phyloP scores from a whole-genome alignment of 202 grass and related monocot species.

The Musa balbisiana region DNA sequence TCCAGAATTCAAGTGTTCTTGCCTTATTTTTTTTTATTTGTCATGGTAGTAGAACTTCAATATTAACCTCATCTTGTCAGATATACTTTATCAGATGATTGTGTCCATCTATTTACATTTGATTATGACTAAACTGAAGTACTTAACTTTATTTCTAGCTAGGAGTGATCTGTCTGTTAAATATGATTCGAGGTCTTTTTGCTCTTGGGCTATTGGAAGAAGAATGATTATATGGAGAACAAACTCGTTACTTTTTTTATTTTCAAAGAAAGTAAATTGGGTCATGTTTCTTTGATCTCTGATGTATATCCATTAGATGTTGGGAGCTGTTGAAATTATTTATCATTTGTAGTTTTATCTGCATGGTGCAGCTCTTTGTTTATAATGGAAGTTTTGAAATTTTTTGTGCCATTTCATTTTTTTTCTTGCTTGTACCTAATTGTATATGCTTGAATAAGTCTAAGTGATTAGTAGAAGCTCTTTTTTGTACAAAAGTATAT shows the following conservation, averaged over 20 bases:
- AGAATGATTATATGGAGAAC: neutral
- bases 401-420: neutral
- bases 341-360: neutral
- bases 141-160: too few species aligned
- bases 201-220: too few species aligned
- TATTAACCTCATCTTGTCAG: neutral
- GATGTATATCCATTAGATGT: neutral
- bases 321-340: neutral
- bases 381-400: neutral
- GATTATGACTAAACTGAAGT: too few species aligned
- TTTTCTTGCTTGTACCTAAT: neutral
- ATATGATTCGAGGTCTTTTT: too few species aligned
- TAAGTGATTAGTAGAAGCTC: neutral
- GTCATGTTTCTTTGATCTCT: neutral
- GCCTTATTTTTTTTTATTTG: neutral
- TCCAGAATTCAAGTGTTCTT: neutral
- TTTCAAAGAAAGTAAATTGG: too few species aligned
- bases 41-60: neutral
- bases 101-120: neutral
- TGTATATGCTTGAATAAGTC: neutral
- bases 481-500: neutral
- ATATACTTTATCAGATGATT: neutral
- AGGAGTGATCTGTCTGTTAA: too few species aligned
- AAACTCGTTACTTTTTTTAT: neutral
- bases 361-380: neutral